Percentiles rank a stretch among this genome's conserved stretches.
Evolutionary conservation across 1,284 basidiomycete species (phyloP).

Genomic region (Cerrena zonata): DNA sequence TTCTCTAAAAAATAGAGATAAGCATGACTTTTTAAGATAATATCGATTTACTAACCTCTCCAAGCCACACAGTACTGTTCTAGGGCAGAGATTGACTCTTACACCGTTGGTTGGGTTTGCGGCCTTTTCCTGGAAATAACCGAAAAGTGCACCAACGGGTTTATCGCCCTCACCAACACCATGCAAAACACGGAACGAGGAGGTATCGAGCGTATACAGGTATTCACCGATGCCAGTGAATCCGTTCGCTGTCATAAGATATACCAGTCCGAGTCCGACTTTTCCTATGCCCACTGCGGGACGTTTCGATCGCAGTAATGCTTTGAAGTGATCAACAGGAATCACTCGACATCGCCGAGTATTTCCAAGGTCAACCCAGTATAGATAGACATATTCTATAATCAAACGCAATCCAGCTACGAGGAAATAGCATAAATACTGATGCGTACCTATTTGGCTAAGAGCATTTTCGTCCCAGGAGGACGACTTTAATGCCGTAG

Average conservation of each 20-base stretch:
- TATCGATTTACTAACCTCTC: conserved; percentile 41
- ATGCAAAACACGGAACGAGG: conserved; percentile 46
- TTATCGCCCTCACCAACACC: conserved; percentile 54
- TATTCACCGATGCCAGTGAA: conserved; percentile 45
- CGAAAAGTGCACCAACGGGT: conserved; percentile 53
- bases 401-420: no score
- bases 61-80: conserved; percentile 45
- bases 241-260: conserved; percentile 30
- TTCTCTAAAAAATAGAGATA: no score
- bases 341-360: conserved; percentile 51
- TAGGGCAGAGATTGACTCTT: conserved; percentile 48
- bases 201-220: conserved; percentile 49
- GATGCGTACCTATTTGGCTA: no score
- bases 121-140: conserved; percentile 57
- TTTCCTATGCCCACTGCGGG: conserved; percentile 47
- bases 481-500: no score
- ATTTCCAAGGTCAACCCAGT: conserved; percentile 58
- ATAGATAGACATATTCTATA: conserved; percentile 45
- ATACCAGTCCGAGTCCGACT: conserved; percentile 43
- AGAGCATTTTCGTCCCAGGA: no score
- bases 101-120: conserved; percentile 31
- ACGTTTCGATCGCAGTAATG: conserved; percentile 45
- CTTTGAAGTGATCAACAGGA: conserved; percentile 47
- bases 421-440: no score
- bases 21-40: no score